Evolutionary conservation across 2,329 filamentous ascomycete species (phyloP), one percentile per base, ranked within the genome.

Genomic region (Colletotrichum melonis): DNA sequence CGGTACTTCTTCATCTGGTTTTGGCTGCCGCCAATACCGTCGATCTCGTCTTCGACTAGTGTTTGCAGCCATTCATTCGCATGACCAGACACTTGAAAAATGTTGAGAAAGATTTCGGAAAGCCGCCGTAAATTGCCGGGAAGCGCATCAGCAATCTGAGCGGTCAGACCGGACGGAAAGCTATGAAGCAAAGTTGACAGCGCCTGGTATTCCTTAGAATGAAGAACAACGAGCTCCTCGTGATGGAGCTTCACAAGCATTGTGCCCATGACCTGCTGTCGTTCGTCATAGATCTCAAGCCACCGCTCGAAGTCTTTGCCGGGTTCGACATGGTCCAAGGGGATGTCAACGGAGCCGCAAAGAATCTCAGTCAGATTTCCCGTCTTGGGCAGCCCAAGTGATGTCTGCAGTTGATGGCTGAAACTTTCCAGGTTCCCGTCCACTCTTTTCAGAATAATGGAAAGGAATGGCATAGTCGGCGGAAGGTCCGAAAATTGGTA

Each of bases 41-140:
- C 97, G 70, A 99, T 98, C 82, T 99, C 97, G 79, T 98, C 96
- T 82, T 99, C 97, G 0, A 98, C 94, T 54, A 99, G 86, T 2
- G 94, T 92, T 87, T 95, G 97, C 26, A 99, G 88, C 97, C 97
- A 99, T 72, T 98, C 95, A 56, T 89, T 89, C 2, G 94, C 93
- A 49, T 91, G 90, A 0, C 94, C 95, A 2, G 95, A 96, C 3
- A 97, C 95, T 80, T 99, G 97, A 78, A 96, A 99, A 65, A 99
- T 97, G 80, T 98, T 97, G 75, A 98, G 85, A 49, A 98, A 90
- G 32, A 93, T 92, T 79, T 98, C 95, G 2, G 95, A 94, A 9
- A 98, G 82, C n/a, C 91, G 89, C 66, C 93, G 93, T 42, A 98
- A 86, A 78, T 95, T 93, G 2, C 91, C 90, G 0, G 95, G 93